These are phyloP conservation scores for Berberis vulgaris DNA, from an alignment of 164 flowering plant genomes.

Conservation along the genomic window DNA sequence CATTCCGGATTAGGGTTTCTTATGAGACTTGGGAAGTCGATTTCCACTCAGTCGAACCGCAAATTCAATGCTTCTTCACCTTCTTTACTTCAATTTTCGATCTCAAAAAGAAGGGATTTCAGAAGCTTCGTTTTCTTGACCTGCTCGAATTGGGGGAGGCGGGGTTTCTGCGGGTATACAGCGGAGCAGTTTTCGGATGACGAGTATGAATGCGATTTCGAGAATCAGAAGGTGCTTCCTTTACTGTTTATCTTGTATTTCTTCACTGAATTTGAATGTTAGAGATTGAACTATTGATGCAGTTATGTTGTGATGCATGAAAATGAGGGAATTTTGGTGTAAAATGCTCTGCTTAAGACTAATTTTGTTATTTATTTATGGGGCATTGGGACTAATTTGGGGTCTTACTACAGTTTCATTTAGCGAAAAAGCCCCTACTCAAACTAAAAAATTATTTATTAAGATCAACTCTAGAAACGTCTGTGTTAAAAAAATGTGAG, in stretches of 20 bases:
- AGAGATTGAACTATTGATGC: too few relatives aligned
- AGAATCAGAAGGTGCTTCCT: conserved; percentile 38
- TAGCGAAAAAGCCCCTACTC: too few relatives aligned
- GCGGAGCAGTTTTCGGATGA: conserved; percentile 94
- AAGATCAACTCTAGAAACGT: too few relatives aligned
- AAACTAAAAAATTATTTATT: too few relatives aligned
- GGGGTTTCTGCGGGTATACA: conserved; percentile 40
- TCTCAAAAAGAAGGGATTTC: conserved; percentile 5
- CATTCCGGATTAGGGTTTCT: conserved; percentile 29
- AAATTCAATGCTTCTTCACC: background rate
- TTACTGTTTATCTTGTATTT: background rate
- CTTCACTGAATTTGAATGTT: background rate
- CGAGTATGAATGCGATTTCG: conserved; percentile 84
- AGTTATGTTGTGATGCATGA: too few relatives aligned
- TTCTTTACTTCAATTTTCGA: conserved; percentile 6
- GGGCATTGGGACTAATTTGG: too few relatives aligned
- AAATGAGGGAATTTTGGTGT: too few relatives aligned
- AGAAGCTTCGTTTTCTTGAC: conserved; percentile 4
- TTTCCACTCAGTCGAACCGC: conserved; percentile 4
- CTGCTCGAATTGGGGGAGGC: conserved; percentile 8
- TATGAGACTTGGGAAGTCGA: conserved; percentile 14
- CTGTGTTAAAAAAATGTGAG: too few relatives aligned
- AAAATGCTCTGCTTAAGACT: too few relatives aligned
- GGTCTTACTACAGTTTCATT: too few relatives aligned
- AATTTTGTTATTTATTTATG: too few relatives aligned